Percentiles rank a stretch among this genome's conserved stretches.
Evolutionary conservation across 345 rosid species (phyloP).

Genomic region (sweet orange (Citrus sinensis)): DNA sequence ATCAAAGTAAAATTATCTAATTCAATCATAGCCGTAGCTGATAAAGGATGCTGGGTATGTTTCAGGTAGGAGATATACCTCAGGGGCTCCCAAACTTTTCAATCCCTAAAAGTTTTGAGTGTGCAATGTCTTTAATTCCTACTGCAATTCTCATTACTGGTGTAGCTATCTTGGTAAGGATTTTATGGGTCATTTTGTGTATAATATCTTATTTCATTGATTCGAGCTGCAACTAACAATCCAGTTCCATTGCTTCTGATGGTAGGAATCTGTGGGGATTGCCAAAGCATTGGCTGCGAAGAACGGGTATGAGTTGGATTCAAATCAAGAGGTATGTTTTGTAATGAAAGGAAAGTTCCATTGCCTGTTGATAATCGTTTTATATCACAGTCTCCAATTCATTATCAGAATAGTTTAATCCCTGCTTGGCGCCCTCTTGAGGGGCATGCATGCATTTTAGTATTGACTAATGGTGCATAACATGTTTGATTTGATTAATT

Average conservation of each 20-base stretch:
- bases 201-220: background rate
- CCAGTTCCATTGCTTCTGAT: slow-evolving; percentile 1
- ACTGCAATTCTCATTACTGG: slow-evolving; percentile 95
- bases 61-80: slow-evolving; percentile 97
- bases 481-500: background rate
- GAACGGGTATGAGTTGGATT: slow-evolving; percentile 93
- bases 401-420: background rate
- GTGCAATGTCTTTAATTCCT: slow-evolving; percentile 75
- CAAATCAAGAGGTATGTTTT: slow-evolving; percentile 81
- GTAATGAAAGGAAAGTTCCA: background rate
- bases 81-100: slow-evolving; percentile 95
- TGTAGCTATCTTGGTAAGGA: slow-evolving; percentile 94
- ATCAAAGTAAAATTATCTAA: background rate
- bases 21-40: background rate
- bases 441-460: background rate
- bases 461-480: background rate
- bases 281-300: slow-evolving; percentile 99
- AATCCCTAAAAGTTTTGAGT: slow-evolving; percentile 62
- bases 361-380: background rate
- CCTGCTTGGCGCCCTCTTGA: background rate
- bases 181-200: slow-evolving; percentile 13
- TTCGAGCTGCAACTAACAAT: slow-evolving; percentile 12
- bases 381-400: background rate
- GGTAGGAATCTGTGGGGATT: slow-evolving; percentile 97
- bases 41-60: slow-evolving; percentile 22